Evolutionary conservation across 768 basidiomycete species (phyloP), one percentile per base, ranked within the genome.

Genomic region (Melanogaster broomeanus): DNA sequence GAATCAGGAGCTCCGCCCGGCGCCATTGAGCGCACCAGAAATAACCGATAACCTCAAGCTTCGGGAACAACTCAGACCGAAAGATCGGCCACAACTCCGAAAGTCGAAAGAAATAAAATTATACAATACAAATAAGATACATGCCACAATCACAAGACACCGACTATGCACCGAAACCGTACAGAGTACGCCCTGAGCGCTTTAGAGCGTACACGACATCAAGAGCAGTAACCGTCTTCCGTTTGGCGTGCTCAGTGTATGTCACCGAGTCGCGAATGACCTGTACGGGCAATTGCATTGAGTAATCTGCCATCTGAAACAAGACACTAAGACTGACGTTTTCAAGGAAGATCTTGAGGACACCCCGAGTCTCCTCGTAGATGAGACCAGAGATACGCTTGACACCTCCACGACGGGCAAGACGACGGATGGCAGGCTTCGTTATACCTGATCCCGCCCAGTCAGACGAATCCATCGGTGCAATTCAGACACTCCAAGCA

Each of bases 241-340:
- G 80, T 76, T 98, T 98, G 35, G 94, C 94, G 74, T 98, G 94
- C 73, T 98, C 94, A 47, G 94, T 97, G 84, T 98, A 97, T 72
- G 94, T 97, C 61, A 97, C 95, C 48, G 93, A 94, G 69, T 96
- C 94, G 61, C 93, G 90, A 67, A 96, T 95, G 61, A 95, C 86
- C 87, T 90, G 61, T 2, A 42, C 43, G 33, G 15, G 3, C 31
- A 13, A 31, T 11, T 11, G 43, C 41, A 19, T 3, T 2, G 12
- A 61, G 38, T 37, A 93, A 88, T 3, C 0, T 0, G 0, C 16
- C 2, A 31, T 9, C 12, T 31, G 5, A 27, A 3, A 12, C 13
- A n/a, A 44, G 16, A 30, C 25, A 10, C n/a, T 11, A 12, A 31
- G 51, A 71, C 92, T 83, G 41, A 90, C 90, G 87, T 82, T 97